Conservation (phyloP, 176 grass and related monocot genomes). For the Triticum monococcum region DNA sequence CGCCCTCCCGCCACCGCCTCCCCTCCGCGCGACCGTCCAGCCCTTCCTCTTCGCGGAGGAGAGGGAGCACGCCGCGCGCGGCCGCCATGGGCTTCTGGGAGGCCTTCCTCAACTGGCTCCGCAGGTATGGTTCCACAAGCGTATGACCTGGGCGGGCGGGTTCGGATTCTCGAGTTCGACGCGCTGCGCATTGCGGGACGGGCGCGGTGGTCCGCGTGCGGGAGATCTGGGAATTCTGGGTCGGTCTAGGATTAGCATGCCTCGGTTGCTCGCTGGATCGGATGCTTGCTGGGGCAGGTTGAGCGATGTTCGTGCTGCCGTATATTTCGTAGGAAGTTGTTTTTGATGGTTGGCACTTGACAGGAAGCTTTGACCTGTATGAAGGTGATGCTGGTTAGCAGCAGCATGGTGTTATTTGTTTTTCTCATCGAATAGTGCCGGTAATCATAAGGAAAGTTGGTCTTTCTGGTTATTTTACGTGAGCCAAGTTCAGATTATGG, state of each 20-base stretch:
- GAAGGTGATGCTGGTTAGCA: neutral
- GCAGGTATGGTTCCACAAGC: constrained; percentile 45
- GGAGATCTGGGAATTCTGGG: constrained; percentile 32
- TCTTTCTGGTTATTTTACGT: neutral
- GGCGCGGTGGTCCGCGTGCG: neutral
- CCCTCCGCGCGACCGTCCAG: neutral
- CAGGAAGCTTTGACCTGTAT: neutral
- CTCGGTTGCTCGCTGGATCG: neutral
- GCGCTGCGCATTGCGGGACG: constrained; percentile 27
- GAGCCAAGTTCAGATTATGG: neutral
- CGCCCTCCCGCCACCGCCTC: neutral
- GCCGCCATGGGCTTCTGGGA: constrained; percentile 86
- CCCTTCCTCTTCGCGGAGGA: neutral
- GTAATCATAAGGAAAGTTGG: neutral
- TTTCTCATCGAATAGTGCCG: neutral
- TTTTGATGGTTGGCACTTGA: neutral
- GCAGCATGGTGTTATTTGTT: neutral
- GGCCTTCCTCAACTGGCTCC: constrained; percentile 98
- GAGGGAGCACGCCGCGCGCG: neutral
- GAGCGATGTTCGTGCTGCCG: neutral
- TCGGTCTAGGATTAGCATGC: neutral
- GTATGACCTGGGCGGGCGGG: neutral
- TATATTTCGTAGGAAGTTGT: neutral
- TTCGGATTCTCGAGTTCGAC: neutral
- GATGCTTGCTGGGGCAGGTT: neutral